Evolutionary conservation across 2,329 filamentous ascomycete species (phyloP).

Genomic region (Curvularia hawaiiensis): DNA sequence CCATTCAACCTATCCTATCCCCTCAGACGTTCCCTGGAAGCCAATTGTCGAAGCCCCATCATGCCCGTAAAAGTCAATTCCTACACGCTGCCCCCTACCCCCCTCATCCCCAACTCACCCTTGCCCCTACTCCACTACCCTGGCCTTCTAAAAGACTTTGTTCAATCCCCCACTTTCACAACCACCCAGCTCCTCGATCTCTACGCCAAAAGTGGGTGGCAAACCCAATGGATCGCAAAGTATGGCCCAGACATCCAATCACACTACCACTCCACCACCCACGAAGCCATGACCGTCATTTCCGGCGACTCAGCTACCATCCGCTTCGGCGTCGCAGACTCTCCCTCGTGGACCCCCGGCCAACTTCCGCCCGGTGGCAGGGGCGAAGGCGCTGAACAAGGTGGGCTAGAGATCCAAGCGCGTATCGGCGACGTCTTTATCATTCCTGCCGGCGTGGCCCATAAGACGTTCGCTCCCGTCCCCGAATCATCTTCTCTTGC

Average conservation of each 20-base stretch:
- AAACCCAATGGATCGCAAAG: conserved; percentile 61
- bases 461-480: conserved; percentile 58
- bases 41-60: background rate
- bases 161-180: conserved; percentile 30
- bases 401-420: conserved; percentile 57
- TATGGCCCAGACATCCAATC: conserved; percentile 61
- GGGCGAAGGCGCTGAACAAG: conserved; percentile 53
- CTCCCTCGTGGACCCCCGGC: conserved; percentile 18
- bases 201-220: conserved; percentile 58
- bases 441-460: conserved; percentile 61
- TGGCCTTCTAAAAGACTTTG: conserved; percentile 44
- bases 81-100: conserved; percentile 32
- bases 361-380: conserved; percentile 45
- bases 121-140: conserved; percentile 61
- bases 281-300: conserved; percentile 64
- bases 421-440: conserved; percentile 63
- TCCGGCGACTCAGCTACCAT: conserved; percentile 58
- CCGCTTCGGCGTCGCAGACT: conserved; percentile 61
- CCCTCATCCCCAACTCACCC: conserved; percentile 49
- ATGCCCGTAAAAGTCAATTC: conserved; percentile 25
- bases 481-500: conserved; percentile 46
- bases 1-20: background rate
- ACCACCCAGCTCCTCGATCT: conserved; percentile 49
- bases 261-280: conserved; percentile 60
- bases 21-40: background rate